Evolutionary conservation across 1,284 basidiomycete genomes (phyloP).

Genomic region (Leccinum huronense): DNA sequence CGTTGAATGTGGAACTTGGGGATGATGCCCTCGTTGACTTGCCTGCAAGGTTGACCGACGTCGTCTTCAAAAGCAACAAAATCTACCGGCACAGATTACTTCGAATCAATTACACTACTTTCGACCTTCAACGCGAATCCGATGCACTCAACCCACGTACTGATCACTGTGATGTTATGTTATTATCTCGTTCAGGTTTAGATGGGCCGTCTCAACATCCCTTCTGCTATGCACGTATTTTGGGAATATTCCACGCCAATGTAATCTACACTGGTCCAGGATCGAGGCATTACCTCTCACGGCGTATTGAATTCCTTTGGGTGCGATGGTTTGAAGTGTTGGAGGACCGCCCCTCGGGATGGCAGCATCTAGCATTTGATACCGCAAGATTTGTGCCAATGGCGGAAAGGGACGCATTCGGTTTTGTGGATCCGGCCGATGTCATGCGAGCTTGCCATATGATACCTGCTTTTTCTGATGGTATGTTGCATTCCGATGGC

Average conservation of each 20-base stretch:
- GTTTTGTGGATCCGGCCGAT: not conserved
- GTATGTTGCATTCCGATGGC: too few species aligned
- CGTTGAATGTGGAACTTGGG: too few species aligned
- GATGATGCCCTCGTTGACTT: too few species aligned
- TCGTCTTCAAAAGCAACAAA: too few species aligned
- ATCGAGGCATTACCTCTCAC: not conserved
- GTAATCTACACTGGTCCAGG: not conserved
- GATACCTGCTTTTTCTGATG: not conserved
- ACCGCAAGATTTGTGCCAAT: not conserved
- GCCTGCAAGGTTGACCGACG: too few species aligned
- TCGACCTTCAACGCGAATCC: too few species aligned
- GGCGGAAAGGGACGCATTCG: not conserved
- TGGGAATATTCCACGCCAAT: not conserved
- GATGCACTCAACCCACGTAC: too few species aligned
- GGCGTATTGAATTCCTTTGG: not conserved
- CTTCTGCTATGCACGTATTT: not conserved
- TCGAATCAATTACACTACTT: too few species aligned
- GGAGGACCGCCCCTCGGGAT: not conserved
- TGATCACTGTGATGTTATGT: too few species aligned
- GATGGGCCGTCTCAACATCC: not conserved
- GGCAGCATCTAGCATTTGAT: not conserved
- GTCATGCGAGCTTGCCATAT: constrained; percentile 1
- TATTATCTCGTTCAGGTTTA: too few species aligned
- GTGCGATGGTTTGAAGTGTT: not conserved
- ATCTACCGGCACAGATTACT: too few species aligned